Conservation (phyloP, 2,329 filamentous ascomycete genomes). For the Aschersonia sp. region DNA sequence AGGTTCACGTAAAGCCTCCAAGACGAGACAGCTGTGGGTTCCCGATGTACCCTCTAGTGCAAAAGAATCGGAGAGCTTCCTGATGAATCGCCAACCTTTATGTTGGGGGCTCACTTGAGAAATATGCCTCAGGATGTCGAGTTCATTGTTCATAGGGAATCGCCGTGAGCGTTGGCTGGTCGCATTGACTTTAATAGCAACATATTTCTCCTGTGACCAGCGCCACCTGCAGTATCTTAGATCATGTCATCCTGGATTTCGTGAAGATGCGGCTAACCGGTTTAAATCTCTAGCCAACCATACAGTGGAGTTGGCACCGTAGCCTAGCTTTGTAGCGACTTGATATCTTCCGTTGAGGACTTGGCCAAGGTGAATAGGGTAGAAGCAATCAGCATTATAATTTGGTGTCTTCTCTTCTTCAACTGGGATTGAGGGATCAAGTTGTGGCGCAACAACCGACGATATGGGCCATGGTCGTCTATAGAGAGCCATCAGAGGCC, state of each 20-base stretch:
- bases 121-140: slow-evolving; percentile 6
- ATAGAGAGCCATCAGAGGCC: too few species aligned
- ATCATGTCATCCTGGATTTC: too few species aligned
- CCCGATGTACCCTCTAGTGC: slow-evolving; percentile 1
- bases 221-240: slow-evolving; percentile 6
- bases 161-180: not conserved
- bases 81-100: slow-evolving; percentile 8
- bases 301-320: slow-evolving; percentile 9
- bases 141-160: slow-evolving; percentile 5
- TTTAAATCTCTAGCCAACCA: slow-evolving; percentile 10
- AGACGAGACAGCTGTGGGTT: slow-evolving; percentile 8
- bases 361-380: slow-evolving; percentile 6
- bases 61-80: slow-evolving; percentile 8
- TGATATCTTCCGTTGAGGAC: slow-evolving; percentile 8
- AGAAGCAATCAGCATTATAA: slow-evolving; percentile 6
- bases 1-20: slow-evolving; percentile 10
- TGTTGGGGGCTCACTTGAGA: slow-evolving; percentile 4
- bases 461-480: slow-evolving; percentile 1
- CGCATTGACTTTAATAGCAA: slow-evolving; percentile 10
- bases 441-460: slow-evolving; percentile 4
- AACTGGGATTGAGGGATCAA: slow-evolving; percentile 3
- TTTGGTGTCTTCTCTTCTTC: slow-evolving; percentile 9
- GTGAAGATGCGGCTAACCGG: slow-evolving; percentile 1
- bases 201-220: slow-evolving; percentile 9
- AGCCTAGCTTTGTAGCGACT: slow-evolving; percentile 9